These are phyloP conservation scores for Cichorium intybus DNA, from an alignment of 140 eudicot species.

Conservation along the genomic window DNA sequence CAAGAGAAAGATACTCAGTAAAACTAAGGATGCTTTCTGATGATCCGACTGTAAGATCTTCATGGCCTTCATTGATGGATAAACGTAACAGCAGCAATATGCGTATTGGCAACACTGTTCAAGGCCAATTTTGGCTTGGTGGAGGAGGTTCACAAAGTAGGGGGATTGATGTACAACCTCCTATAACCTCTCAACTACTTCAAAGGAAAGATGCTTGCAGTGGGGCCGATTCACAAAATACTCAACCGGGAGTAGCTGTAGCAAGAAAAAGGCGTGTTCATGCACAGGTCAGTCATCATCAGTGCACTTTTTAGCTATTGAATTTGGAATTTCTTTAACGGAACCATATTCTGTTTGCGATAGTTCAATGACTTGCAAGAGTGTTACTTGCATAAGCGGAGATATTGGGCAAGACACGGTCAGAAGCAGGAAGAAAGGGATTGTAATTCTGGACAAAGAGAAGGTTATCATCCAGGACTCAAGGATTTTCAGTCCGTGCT, in stretches of 20 bases:
- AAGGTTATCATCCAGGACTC: constrained; percentile 65
- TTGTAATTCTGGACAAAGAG: constrained; percentile 30
- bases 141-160: constrained; percentile 23
- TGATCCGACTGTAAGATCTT: constrained; percentile 41
- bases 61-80: constrained; percentile 63
- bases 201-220: constrained; percentile 47
- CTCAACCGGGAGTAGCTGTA: constrained; percentile 48
- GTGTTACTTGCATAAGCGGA: constrained; percentile 82
- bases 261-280: constrained; percentile 73
- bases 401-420: constrained; percentile 53
- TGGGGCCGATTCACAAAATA: constrained; percentile 54
- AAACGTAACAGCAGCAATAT: constrained; percentile 40
- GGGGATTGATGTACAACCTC: constrained; percentile 38
- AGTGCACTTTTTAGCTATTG: constrained; percentile 3
- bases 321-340: neutral
- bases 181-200: constrained; percentile 25
- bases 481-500: constrained; percentile 85
- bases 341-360: constrained; percentile 4
- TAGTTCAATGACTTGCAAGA: constrained; percentile 91
- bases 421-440: constrained; percentile 50
- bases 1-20: constrained; percentile 52
- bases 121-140: constrained; percentile 15
- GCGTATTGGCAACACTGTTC: constrained; percentile 9
- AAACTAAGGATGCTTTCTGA: constrained; percentile 55
- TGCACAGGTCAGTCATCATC: constrained; percentile 96